Conservation (phyloP, 306 rosid genomes). For the Cyclanthera cordifolia region DNA sequence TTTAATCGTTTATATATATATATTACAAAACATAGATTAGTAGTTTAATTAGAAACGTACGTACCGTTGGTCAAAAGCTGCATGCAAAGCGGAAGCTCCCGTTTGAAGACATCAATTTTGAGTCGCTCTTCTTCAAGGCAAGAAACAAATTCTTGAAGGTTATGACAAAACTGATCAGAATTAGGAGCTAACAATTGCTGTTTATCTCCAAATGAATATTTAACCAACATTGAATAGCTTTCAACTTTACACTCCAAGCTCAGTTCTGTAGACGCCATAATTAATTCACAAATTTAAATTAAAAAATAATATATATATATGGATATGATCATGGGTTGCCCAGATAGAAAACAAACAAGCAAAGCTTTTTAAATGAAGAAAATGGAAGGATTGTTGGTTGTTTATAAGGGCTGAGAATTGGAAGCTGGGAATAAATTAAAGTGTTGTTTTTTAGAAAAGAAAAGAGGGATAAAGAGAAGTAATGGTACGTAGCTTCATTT, state of each 20-base stretch:
- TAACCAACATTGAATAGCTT: slow-evolving; percentile 66
- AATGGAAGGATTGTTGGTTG: slow-evolving; percentile 64
- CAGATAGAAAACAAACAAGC: slow-evolving; percentile 35
- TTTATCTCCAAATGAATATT: slow-evolving; percentile 43
- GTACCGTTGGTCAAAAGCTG: slow-evolving; percentile 82
- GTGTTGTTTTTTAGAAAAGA: slow-evolving; percentile 3
- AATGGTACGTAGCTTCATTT: slow-evolving; percentile 56
- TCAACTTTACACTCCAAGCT: slow-evolving; percentile 72
- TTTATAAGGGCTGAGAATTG: slow-evolving; percentile 65
- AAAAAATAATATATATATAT: too few species aligned
- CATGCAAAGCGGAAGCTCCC: slow-evolving; percentile 99
- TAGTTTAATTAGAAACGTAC: too few species aligned
- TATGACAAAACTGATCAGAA: slow-evolving; percentile 36
- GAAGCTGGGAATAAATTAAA: slow-evolving; percentile 61
- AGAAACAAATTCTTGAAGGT: slow-evolving; percentile 71
- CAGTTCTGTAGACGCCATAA: slow-evolving; percentile 87
- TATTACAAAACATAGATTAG: too few species aligned
- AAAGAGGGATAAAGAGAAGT: slow-evolving; percentile 28
- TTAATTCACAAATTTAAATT: slow-evolving; percentile 13
- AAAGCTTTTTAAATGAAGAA: slow-evolving; percentile 53
- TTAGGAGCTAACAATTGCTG: not conserved
- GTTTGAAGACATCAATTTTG: slow-evolving; percentile 95
- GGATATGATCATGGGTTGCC: slow-evolving; percentile 13
- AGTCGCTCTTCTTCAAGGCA: slow-evolving; percentile 86
- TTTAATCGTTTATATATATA: too few species aligned